These are phyloP conservation scores for Xylaria scruposa DNA, from an alignment of 495 filamentous ascomycete genomes.

Conservation along the genomic window DNA sequence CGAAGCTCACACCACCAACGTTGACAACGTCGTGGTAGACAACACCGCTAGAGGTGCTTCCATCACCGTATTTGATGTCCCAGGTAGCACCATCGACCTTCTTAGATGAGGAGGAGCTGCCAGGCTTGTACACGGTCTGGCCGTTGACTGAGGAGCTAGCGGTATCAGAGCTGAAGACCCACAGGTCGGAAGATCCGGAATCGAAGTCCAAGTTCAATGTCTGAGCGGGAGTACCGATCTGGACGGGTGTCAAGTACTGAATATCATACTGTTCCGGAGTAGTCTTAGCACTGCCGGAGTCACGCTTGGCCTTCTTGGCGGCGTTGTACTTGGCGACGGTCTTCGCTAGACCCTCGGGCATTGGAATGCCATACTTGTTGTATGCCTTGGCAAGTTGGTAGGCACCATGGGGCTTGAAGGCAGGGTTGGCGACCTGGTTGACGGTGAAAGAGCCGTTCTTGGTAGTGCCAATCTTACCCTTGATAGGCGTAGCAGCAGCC, in stretches of 20 bases:
- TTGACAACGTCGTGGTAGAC: constrained; percentile 74
- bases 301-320: constrained; percentile 53
- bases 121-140: constrained; percentile 59
- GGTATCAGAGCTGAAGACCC: constrained; percentile 44
- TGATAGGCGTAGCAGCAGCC: constrained; percentile 34
- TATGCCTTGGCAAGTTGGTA: constrained; percentile 63
- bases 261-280: constrained; percentile 63
- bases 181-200: constrained; percentile 76
- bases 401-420: constrained; percentile 59
- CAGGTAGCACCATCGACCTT: constrained; percentile 61
- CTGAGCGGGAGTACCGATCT: constrained; percentile 59
- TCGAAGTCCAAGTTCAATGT: constrained; percentile 72
- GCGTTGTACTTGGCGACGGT: constrained; percentile 42
- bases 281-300: constrained; percentile 56
- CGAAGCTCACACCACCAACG: constrained; percentile 67
- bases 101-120: constrained; percentile 50
- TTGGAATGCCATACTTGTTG: constrained; percentile 60
- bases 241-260: constrained; percentile 71
- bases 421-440: constrained; percentile 37
- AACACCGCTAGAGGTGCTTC: constrained; percentile 65
- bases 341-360: constrained; percentile 41
- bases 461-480: constrained; percentile 33
- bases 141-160: constrained; percentile 58
- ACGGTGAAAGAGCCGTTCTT: constrained; percentile 41
- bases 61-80: constrained; percentile 74